Evolutionary conservation across 139 green algal genomes (phyloP).

Genomic region (Closterium sp.): DNA sequence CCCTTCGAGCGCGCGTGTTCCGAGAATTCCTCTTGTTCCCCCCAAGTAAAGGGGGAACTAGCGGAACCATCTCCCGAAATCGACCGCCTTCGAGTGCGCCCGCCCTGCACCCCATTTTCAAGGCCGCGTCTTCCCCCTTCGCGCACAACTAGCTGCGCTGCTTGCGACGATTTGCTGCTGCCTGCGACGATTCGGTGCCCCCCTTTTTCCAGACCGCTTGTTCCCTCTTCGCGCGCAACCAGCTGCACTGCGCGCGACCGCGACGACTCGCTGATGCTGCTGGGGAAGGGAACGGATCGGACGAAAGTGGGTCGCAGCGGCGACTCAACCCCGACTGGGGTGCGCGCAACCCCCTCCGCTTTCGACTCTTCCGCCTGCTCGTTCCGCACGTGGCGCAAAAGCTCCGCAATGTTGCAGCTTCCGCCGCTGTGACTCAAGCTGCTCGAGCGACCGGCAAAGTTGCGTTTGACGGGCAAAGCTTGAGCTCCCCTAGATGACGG

Average conservation of each 20-base stretch:
- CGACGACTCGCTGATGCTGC: neutral
- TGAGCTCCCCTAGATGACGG: neutral
- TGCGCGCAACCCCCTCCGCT: neutral
- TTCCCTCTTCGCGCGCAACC: neutral
- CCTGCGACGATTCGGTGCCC: no score
- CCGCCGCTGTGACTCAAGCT: neutral
- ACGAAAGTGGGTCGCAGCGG: neutral
- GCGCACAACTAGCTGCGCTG: neutral
- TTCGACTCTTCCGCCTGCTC: neutral
- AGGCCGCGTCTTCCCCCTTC: neutral
- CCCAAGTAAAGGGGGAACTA: neutral
- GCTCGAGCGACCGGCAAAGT: neutral
- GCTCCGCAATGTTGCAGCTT: neutral
- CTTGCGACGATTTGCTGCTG: no score
- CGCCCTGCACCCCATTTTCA: neutral
- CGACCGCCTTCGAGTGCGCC: no score
- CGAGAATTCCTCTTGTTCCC: no score
- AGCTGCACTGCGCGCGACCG: neutral
- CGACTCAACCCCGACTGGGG: no score
- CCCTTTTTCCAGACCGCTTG: neutral
- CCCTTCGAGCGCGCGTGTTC: no score
- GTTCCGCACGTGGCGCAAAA: neutral
- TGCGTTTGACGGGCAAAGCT: neutral
- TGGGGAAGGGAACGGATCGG: neutral
- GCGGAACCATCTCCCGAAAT: neutral